Evolutionary conservation across 164 flowering plant genomes (phyloP), one percentile per base, ranked within the genome.

Genomic region (Annona cherimola): DNA sequence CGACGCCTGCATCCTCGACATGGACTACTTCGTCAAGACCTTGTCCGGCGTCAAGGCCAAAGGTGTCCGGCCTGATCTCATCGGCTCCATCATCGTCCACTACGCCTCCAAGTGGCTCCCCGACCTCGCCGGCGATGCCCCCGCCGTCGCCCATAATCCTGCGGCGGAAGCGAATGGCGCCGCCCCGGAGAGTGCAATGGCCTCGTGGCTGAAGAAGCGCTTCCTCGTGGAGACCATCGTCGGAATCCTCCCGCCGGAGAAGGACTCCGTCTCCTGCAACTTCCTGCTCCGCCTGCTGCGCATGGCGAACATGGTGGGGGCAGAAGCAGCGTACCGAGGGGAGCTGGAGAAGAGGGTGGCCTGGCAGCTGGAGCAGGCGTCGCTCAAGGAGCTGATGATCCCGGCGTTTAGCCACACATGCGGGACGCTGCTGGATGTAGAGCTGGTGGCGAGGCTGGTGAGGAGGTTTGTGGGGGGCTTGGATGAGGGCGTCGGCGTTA

Each of bases 61-160:
- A 66, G 97, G 92, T 1, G 88, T 87, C 42, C 82, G 89, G 4
- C 93, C 96, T 0, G 98, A 92, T 74, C 84, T 92, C 1, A 84
- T 95, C 3, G 97, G 93, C 68, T 88, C 97, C 45, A 86, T 90
- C 60, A 91, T 95, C 3, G 81, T 87, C 1, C 94, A 90, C 63
- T 91, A 92, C 19, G 97, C 98, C n/a, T 86, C 93, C 42, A 95
- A 88, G 73, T 91, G 96, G 94, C 91, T 95, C 1, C 98, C 99
- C 1, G 94, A 87, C 16, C 84, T 90, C 3, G 71, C 87, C 62
- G 67, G 45, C 16, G 85, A 82, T 18, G 82, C 74, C 54, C 20
- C 57, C n/a, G 9, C 61, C 60, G 42, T 42, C 7, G 39, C n/a
- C 4, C 50, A 19, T 2, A 59, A 77, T 8, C 39, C 41, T 14